Percentiles rank a stretch among this genome's conserved stretches.
Evolutionary conservation across 2,329 filamentous ascomycete genomes (phyloP).

Genomic region (Venturia asperata): DNA sequence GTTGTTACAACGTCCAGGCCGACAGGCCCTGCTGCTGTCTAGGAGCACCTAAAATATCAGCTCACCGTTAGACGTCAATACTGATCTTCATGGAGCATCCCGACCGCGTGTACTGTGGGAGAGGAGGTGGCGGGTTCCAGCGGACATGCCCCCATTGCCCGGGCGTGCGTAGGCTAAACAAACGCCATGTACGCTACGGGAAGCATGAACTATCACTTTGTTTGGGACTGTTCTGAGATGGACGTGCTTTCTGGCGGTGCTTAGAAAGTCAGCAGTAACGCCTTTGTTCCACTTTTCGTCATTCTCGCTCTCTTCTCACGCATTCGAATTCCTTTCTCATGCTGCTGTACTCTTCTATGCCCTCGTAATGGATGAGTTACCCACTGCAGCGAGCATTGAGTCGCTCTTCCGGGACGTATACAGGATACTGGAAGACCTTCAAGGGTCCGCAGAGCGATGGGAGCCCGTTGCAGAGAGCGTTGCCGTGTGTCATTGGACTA

Average conservation of each 20-base stretch:
- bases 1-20: background rate
- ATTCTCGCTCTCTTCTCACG: background rate
- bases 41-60: background rate
- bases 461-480: constrained; percentile 12
- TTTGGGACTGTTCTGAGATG: background rate
- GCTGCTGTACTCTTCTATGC: background rate
- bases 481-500: constrained; percentile 14
- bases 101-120: background rate
- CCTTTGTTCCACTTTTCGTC: background rate
- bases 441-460: background rate
- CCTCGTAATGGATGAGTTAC: constrained; percentile 5
- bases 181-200: background rate
- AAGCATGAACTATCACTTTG: background rate
- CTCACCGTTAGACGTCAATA: background rate
- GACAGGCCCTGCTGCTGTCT: background rate
- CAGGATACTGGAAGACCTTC: constrained; percentile 11
- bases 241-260: background rate
- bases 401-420: constrained; percentile 17
- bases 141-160: background rate
- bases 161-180: background rate
- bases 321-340: background rate
- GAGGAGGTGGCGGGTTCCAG: background rate
- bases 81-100: background rate
- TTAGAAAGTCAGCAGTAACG: background rate
- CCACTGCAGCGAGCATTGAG: constrained; percentile 5